Evolutionary conservation across 2,329 filamentous ascomycete genomes (phyloP), one percentile per base, ranked within the genome.

Genomic region (Beauveria pseudobassiana): DNA sequence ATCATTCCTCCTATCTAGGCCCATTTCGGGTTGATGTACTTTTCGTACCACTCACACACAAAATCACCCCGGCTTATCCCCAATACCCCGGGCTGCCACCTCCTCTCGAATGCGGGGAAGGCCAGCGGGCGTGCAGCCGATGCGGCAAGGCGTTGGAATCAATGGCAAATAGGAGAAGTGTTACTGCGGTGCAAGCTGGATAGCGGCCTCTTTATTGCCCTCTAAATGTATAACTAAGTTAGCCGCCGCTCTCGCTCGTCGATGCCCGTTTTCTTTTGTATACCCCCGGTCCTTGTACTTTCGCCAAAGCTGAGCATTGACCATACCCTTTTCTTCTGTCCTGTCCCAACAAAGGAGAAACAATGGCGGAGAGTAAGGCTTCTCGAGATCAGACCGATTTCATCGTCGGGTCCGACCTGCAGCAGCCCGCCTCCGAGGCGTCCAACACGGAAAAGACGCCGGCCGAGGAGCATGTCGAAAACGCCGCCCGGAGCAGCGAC

Each of bases 381-480:
- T 59, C 26, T 26, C 57, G 30, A 22, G 43, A 30, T 22, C 22
- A 22, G 18, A 14, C 51, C 6, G 43, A 55, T 14, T 30, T 28
- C 51, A 55, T 61, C 7, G 12, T 42, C 20, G 43, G 18, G 22
- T 43, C 51, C 8, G 43, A 30, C 20, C 40, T 20, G 30, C 45
- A 42, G 20, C 28, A n/a, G 18, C 42, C 26, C 40, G 49, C 4
- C 30, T 14, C 50, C 24, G 40, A 20, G 7, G 9, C 18, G 18
- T 34, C 55, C 45, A 28, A n/a, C 38, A 8, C 57, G 26, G 50
- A 61, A 51, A 49, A 58, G 48, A n/a, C 22, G 18, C 5, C 43
- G 12, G 28, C 49, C 38, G 54, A 49, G 42, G 46, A 62, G 48
- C 61, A 59, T 16, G 3, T 62, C 16, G 61, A 62, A 48, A 49